Evolutionary conservation across 164 flowering plant species (phyloP), one percentile per base, ranked within the genome.

Genomic region (Santalum album): DNA sequence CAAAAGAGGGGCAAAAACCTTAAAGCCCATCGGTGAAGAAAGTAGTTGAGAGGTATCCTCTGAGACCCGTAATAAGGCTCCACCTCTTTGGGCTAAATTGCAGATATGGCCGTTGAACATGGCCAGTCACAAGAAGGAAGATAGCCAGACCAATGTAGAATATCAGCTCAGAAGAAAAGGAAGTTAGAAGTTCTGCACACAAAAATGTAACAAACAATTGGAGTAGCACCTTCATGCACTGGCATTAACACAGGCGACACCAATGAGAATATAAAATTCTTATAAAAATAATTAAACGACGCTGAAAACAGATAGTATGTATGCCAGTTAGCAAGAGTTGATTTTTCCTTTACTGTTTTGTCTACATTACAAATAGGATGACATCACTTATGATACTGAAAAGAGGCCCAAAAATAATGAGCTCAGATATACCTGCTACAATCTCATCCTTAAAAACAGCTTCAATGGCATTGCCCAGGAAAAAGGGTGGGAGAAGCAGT

Each of bases 1-100:
- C 17, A 83, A 59, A 3, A 85, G 53, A 10, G 97, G 95, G n/a
- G 74, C 81, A 34, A 80, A 15, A 17, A 84, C 75, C 73, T 87
- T 87, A 18, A 87, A 66, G 40, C 89, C 92, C 88, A 73, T 80
- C n/a, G 15, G 72, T 64, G 54, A 82, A 67, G 71, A 81, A 83
- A 22, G 84, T 69, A 48, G 91, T 71, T 25, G 65, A 27, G 49
- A 82, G n/a, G 74, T 85, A 85, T 61, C 97, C 97, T 50, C 65
- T 80, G 18, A 90, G 84, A n/a, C 96, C 94, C 0, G 91, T 83
- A 22, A 90, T 90, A 49, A 90, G 91, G 49, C 91, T 68, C 96
- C 96, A 90, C 44, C 89, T 75, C 69, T 85, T 85, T 39, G 91
- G 11, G 55, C 85, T 87, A 61, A 75, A 83, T 52, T 79, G 59